phyloP scores from a whole-genome alignment of 1,284 basidiomycete species.

The Irpex lacteus region DNA sequence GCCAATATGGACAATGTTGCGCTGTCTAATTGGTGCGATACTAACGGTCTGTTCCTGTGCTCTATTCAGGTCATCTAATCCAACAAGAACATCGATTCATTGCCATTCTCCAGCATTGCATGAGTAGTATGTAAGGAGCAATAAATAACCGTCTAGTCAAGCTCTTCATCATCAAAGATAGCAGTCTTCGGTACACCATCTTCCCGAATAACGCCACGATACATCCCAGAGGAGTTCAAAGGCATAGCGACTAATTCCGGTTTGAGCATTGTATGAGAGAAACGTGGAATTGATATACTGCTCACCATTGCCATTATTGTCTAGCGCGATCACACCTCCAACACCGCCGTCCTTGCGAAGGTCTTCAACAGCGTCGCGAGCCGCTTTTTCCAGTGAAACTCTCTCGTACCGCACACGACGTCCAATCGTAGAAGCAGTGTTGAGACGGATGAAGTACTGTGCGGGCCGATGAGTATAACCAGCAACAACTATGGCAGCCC shows the following conservation, averaged over 20 bases:
- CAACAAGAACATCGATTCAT: background rate
- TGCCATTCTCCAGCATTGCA: background rate
- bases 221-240: conserved; percentile 78
- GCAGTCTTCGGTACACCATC: conserved; percentile 71
- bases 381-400: conserved; percentile 55
- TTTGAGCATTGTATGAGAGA: background rate
- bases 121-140: background rate
- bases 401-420: conserved; percentile 61
- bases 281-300: conserved; percentile 11
- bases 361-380: conserved; percentile 52
- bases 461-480: background rate
- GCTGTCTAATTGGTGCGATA: too few species aligned
- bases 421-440: conserved; percentile 64
- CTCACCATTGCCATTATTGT: conserved; percentile 56
- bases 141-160: conserved; percentile 23
- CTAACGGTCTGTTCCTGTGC: too few species aligned
- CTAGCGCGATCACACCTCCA: conserved; percentile 73
- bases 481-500: background rate
- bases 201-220: conserved; percentile 66
- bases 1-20: too few species aligned
- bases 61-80: background rate
- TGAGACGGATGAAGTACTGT: conserved; percentile 75
- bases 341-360: conserved; percentile 53
- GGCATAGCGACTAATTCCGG: conserved; percentile 55
- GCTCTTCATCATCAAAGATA: conserved; percentile 70